Percentiles rank a stretch among this genome's conserved stretches.
Conservation (phyloP, 2,329 filamentous ascomycete genomes). For the Cladosporium halotolerans region DNA sequence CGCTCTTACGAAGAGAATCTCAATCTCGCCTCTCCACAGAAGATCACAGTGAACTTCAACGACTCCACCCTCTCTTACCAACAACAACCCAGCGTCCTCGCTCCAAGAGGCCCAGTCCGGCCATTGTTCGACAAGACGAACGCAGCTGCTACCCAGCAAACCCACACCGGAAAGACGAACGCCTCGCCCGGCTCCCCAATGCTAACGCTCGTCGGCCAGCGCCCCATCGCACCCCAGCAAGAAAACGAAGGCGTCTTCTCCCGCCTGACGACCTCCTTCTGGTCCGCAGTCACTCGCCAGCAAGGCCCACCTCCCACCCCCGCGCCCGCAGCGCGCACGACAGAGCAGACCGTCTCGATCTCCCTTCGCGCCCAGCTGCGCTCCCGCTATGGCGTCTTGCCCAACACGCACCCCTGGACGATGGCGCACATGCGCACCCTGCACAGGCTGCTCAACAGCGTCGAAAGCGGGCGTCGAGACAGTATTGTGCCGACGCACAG, state of each 20-base stretch:
- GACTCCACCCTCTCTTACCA: conserved; percentile 19
- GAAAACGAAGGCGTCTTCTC: conserved; percentile 17
- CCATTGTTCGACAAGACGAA: conserved; percentile 24
- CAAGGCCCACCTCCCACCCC: conserved; percentile 16
- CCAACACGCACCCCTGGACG: conserved; percentile 28
- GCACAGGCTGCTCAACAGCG: conserved; percentile 32
- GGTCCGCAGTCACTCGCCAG: conserved; percentile 23
- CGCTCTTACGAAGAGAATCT: conserved; percentile 29
- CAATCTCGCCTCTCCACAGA: conserved; percentile 31
- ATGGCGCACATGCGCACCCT: conserved; percentile 32
- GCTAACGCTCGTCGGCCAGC: conserved; percentile 2
- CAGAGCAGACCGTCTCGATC: conserved; percentile 14
- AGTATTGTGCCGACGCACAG: conserved; percentile 25
- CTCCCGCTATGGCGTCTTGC: conserved; percentile 30
- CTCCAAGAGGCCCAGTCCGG: conserved; percentile 11
- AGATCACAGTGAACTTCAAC: conserved; percentile 32
- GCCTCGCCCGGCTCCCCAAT: neutral
- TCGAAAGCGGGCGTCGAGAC: conserved; percentile 19
- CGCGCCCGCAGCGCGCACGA: conserved; percentile 1
- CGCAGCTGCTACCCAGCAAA: conserved; percentile 27
- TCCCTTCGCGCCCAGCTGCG: conserved; percentile 25
- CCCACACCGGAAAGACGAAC: conserved; percentile 11
- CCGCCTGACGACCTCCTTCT: conserved; percentile 24
- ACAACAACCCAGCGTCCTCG: conserved; percentile 13
- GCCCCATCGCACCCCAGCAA: neutral